A percentile compares a stretch with the other conserved stretches of the same genome.
Conservation (phyloP, 306 rosid species). For the Spatholobus suberectus region DNA sequence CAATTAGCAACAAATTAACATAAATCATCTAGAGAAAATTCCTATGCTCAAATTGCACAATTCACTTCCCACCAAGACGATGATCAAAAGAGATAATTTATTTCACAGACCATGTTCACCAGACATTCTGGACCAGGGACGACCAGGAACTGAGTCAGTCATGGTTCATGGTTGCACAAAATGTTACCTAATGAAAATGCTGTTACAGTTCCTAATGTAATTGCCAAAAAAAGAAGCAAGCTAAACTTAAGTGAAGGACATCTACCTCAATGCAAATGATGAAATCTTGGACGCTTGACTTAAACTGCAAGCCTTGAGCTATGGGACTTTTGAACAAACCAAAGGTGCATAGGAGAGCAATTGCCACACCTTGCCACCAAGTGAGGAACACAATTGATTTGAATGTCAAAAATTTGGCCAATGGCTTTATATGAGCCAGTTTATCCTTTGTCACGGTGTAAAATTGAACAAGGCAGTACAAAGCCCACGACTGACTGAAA, state of each 20-base stretch:
- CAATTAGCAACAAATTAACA: constrained; percentile 11
- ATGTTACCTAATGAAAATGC: constrained; percentile 40
- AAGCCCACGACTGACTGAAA: constrained; percentile 99
- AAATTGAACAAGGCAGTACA: constrained; percentile 97
- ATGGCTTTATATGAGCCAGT: constrained; percentile 89
- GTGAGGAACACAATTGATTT: constrained; percentile 97
- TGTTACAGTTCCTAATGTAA: constrained; percentile 18
- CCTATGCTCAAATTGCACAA: constrained; percentile 28
- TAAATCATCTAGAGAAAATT: constrained; percentile 14
- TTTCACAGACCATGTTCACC: constrained; percentile 18
- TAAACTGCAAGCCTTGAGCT: constrained; percentile 89
- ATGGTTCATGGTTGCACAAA: constrained; percentile 26
- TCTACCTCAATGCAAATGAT: constrained; percentile 97
- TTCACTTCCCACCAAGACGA: constrained; percentile 27
- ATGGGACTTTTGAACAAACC: constrained; percentile 93
- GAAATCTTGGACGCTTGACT: constrained; percentile 98
- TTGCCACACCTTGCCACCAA: constrained; percentile 99
- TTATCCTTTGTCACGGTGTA: constrained; percentile 88
- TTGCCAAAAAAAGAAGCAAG: constrained; percentile 28
- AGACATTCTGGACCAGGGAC: constrained; percentile 27
- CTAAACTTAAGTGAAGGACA: constrained; percentile 45
- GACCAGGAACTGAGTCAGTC: constrained; percentile 24
- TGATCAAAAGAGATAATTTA: constrained; percentile 31
- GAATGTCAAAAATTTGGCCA: constrained; percentile 94
- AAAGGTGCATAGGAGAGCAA: constrained; percentile 79